phyloP scores from a whole-genome alignment of 1,284 basidiomycete species.

The Phlebopus sp. region DNA sequence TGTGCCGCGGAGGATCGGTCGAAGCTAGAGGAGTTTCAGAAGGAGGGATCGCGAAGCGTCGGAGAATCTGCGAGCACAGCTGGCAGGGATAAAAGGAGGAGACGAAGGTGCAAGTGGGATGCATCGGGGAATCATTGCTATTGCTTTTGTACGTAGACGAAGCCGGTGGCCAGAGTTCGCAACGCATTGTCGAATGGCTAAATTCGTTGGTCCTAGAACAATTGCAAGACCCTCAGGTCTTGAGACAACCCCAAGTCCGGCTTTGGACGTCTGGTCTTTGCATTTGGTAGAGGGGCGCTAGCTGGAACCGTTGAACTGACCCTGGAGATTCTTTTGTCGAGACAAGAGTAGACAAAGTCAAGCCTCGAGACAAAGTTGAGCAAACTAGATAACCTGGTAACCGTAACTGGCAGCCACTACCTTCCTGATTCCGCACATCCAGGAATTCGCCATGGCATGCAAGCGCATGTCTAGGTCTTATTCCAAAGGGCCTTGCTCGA shows the following conservation, averaged over 20 bases:
- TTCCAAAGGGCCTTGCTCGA: too few relatives aligned
- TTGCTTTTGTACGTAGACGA: constrained; percentile 1
- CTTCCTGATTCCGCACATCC: too few relatives aligned
- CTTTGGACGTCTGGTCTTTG: neutral
- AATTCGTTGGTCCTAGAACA: constrained; percentile 1
- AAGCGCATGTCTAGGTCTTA: too few relatives aligned
- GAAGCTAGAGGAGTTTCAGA: neutral
- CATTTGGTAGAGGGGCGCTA: too few relatives aligned
- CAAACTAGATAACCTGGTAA: too few relatives aligned
- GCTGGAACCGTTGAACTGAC: too few relatives aligned
- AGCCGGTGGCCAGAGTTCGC: neutral
- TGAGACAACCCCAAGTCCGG: neutral
- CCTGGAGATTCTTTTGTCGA: too few relatives aligned
- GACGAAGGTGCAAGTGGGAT: neutral
- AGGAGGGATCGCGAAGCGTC: constrained; percentile 5
- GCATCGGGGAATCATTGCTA: neutral
- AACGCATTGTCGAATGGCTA: neutral
- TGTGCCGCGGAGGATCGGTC: constrained; percentile 3
- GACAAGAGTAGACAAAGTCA: too few relatives aligned
- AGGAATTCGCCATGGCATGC: too few relatives aligned
- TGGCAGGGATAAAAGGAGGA: constrained; percentile 3
- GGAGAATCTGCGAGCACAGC: constrained; percentile 2
- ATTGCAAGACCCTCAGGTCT: neutral
- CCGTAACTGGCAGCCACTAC: too few relatives aligned
- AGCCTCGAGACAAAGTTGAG: too few relatives aligned